Conservation (phyloP, 2,329 filamentous ascomycete species). For the Aspergillus sp. region DNA sequence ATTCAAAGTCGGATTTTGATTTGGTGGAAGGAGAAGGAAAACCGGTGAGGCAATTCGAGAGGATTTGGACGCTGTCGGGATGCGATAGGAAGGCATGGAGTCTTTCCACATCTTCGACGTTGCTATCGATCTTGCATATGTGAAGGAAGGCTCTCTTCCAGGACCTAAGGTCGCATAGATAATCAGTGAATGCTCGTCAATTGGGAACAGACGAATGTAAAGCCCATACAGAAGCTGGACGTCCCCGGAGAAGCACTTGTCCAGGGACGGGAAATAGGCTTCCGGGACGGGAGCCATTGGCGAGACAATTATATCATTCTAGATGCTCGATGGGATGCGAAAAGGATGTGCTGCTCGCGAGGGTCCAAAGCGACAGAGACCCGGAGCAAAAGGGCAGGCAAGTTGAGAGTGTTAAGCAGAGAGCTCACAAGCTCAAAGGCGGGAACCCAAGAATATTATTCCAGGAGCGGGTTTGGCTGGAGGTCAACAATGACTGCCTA, state of each 20-base stretch:
- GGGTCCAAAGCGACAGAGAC: conserved; percentile 2
- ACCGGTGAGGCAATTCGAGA: conserved; percentile 68
- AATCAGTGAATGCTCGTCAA: conserved; percentile 24
- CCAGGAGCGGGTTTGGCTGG: conserved; percentile 26
- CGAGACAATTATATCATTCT: conserved; percentile 46
- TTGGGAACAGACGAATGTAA: not conserved
- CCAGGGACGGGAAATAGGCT: conserved; percentile 80
- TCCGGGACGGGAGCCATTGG: conserved; percentile 71
- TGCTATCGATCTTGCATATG: conserved; percentile 43
- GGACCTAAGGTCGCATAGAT: conserved; percentile 50
- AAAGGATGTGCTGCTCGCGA: conserved; percentile 8
- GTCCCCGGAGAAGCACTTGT: conserved; percentile 80
- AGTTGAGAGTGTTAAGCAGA: conserved; percentile 13
- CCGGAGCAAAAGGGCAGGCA: not conserved
- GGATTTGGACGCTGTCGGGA: conserved; percentile 65
- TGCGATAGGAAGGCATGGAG: conserved; percentile 72
- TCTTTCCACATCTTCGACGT: conserved; percentile 56
- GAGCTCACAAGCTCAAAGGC: conserved; percentile 23
- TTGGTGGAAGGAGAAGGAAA: conserved; percentile 65
- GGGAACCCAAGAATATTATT: conserved; percentile 34
- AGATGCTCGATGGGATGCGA: conserved; percentile 20
- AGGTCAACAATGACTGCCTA: conserved; percentile 43
- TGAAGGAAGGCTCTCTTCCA: conserved; percentile 61
- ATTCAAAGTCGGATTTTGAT: conserved; percentile 73
- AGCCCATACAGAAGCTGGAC: conserved; percentile 69